Percentiles rank a stretch among this genome's conserved stretches.
Evolutionary conservation across 2,329 filamentous ascomycete species (phyloP).

Genomic region (Arthrobotrys pseudoclavata): DNA sequence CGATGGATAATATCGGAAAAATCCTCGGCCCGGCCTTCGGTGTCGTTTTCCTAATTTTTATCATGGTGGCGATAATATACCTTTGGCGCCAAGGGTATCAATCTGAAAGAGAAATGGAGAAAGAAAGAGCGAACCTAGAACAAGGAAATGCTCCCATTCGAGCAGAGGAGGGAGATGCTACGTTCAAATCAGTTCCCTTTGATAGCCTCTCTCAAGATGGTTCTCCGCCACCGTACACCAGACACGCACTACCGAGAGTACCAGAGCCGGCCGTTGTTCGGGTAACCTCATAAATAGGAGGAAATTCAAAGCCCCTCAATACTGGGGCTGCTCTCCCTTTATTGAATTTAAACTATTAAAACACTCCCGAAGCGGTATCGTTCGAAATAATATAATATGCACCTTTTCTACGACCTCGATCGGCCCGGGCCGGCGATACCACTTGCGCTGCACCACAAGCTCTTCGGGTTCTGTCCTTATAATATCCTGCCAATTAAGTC

Average conservation of each 20-base stretch:
- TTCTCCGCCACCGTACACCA: conserved; percentile 49
- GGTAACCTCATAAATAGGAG: conserved; percentile 12
- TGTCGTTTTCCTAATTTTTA: conserved; percentile 32
- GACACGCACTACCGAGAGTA: conserved; percentile 7
- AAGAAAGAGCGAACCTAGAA: conserved; percentile 26
- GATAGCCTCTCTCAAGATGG: conserved; percentile 23
- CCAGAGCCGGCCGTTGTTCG: conserved; percentile 56
- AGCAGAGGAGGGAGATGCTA: neutral
- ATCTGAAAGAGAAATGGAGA: conserved; percentile 42
- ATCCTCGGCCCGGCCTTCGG: conserved; percentile 41
- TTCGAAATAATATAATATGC: neutral
- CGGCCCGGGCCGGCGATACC: neutral
- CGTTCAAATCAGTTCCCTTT: conserved; percentile 37
- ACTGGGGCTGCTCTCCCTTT: too few species aligned
- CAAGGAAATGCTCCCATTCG: neutral
- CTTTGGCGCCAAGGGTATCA: conserved; percentile 47
- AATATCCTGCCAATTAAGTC: neutral
- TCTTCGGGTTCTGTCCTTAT: too few species aligned
- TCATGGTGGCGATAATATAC: conserved; percentile 28
- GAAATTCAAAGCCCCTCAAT: too few species aligned
- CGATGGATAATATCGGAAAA: conserved; percentile 8
- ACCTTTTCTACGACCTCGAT: neutral
- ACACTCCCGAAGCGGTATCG: neutral
- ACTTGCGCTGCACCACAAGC: neutral
- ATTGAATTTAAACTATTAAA: neutral